Evolutionary conservation across 2,329 filamentous ascomycete species (phyloP).

Genomic region (Cladosporium cucumerinum): DNA sequence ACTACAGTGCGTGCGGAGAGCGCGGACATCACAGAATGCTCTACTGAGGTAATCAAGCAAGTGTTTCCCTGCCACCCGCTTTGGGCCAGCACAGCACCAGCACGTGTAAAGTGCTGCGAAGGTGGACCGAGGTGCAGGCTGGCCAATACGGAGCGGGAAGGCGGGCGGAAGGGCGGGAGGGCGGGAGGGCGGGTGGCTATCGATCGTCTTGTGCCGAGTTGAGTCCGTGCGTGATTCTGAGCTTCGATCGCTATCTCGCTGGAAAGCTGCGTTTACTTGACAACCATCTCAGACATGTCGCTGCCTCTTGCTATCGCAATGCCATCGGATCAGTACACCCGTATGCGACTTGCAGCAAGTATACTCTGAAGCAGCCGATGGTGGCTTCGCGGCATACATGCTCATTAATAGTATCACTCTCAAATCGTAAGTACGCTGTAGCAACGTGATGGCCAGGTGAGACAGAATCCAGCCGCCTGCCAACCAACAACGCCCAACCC

Average conservation of each 20-base stretch:
- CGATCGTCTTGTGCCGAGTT: neutral
- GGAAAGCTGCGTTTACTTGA: neutral
- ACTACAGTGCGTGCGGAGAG: neutral
- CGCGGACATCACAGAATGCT: neutral
- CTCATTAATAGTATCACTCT: neutral
- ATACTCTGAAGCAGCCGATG: neutral
- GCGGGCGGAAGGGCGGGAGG: no score
- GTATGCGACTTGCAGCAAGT: neutral
- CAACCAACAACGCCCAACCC: neutral
- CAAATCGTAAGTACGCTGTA: neutral
- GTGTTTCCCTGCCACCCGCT: neutral
- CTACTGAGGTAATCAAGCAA: neutral
- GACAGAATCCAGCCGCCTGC: constrained; percentile 2
- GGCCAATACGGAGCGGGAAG: neutral
- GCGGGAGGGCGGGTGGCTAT: neutral
- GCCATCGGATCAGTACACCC: neutral
- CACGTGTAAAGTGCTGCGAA: neutral
- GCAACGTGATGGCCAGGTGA: constrained; percentile 6
- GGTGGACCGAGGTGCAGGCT: neutral
- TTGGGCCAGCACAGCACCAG: neutral
- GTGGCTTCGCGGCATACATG: neutral
- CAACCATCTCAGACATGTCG: constrained; percentile 1
- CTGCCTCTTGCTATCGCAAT: neutral
- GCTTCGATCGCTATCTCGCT: neutral
- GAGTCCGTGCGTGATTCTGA: neutral